These are phyloP conservation scores for Chlorociboria aeruginascens DNA, from an alignment of 495 filamentous ascomycete genomes.

Conservation along the genomic window DNA sequence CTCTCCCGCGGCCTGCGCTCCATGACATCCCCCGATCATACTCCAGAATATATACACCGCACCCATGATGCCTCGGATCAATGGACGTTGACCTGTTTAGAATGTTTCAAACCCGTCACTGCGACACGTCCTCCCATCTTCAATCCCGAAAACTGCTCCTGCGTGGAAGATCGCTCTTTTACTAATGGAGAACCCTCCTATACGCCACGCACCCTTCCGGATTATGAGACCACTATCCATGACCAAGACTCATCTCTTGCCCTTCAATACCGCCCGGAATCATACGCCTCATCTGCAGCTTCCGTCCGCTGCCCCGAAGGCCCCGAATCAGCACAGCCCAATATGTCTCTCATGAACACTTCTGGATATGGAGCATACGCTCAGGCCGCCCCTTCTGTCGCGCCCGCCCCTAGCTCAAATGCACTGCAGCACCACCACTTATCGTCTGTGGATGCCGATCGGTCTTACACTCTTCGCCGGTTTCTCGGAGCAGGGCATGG, in stretches of 20 bases:
- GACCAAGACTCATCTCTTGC: neutral
- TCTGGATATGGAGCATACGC: too few relatives aligned
- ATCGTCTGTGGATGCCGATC: slow-evolving; percentile 5
- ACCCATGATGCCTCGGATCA: neutral
- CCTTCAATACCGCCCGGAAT: slow-evolving; percentile 1
- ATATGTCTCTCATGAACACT: neutral
- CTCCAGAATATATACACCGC: neutral
- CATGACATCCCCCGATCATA: slow-evolving; percentile 3
- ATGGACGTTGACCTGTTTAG: neutral
- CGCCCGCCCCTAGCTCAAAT: neutral
- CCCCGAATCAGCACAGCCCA: slow-evolving; percentile 6
- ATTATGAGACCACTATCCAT: neutral
- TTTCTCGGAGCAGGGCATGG: slow-evolving; percentile 4
- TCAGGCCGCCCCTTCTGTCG: neutral
- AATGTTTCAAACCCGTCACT: slow-evolving; percentile 12
- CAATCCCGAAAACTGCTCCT: slow-evolving; percentile 23
- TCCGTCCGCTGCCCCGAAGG: slow-evolving; percentile 10
- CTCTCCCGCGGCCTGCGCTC: neutral
- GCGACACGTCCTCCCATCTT: slow-evolving; percentile 16
- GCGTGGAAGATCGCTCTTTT: slow-evolving; percentile 9
- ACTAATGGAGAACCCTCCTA: neutral
- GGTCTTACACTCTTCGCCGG: slow-evolving; percentile 6
- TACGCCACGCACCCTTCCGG: neutral
- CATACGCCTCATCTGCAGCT: slow-evolving; percentile 7
- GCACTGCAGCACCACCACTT: slow-evolving; percentile 6